Evolutionary conservation across 2,329 filamentous ascomycete species (phyloP).

Genomic region (Verticillium isaacii): DNA sequence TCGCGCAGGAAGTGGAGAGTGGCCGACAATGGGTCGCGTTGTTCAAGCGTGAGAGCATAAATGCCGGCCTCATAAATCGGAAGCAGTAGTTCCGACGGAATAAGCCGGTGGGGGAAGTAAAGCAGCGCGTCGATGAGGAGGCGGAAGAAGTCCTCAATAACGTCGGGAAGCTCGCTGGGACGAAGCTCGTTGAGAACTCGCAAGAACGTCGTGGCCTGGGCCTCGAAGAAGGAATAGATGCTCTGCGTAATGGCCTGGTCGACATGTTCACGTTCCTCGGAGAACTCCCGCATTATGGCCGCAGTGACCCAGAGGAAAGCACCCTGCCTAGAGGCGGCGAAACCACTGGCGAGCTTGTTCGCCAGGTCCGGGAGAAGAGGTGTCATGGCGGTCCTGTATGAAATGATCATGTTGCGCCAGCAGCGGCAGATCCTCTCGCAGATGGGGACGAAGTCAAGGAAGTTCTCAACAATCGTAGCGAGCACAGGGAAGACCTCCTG

Average conservation of each 20-base stretch:
- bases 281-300: constrained; percentile 92
- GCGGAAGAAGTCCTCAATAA: constrained; percentile 96
- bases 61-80: constrained; percentile 85
- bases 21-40: constrained; percentile 85
- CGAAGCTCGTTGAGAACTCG: constrained; percentile 83
- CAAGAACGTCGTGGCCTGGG: constrained; percentile 85
- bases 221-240: constrained; percentile 93
- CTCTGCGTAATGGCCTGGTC: constrained; percentile 76
- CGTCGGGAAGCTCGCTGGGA: constrained; percentile 66
- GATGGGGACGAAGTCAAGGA: constrained; percentile 80
- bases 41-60: constrained; percentile 81
- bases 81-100: constrained; percentile 72
- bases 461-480: constrained; percentile 81
- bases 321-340: constrained; percentile 80
- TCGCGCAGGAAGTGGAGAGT: constrained; percentile 92
- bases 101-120: constrained; percentile 82
- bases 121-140: constrained; percentile 86
- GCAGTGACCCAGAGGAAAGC: constrained; percentile 99
- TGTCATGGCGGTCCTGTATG: constrained; percentile 84
- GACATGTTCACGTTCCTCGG: constrained; percentile 81
- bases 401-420: constrained; percentile 96
- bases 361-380: constrained; percentile 82
- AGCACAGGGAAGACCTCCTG: constrained; percentile 88
- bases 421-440: constrained; percentile 90
- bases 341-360: constrained; percentile 81